Percentiles rank a stretch among this genome's conserved stretches.
These are phyloP conservation scores for Lichenothelia convexa DNA, from an alignment of 495 filamentous ascomycete species.

Conservation along the genomic window DNA sequence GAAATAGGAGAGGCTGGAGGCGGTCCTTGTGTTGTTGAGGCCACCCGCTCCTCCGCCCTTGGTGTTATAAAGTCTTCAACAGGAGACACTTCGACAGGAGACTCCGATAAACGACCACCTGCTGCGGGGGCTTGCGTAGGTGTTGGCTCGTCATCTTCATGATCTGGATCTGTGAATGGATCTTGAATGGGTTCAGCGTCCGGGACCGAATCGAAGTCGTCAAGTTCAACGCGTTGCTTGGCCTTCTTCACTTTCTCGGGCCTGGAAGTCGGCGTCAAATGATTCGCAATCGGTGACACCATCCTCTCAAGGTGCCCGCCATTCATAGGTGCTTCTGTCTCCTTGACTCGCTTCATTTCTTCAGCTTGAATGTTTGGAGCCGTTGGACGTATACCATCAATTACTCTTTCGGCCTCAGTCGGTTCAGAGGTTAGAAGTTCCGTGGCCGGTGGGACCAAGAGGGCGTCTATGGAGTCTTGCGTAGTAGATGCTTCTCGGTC, in stretches of 20 bases:
- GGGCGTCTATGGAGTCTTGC: neutral
- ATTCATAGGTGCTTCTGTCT: slow-evolving; percentile 1
- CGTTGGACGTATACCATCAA: neutral
- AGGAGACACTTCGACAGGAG: slow-evolving; percentile 51
- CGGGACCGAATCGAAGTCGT: slow-evolving; percentile 28
- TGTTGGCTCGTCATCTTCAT: slow-evolving; percentile 5
- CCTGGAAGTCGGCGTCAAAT: slow-evolving; percentile 17
- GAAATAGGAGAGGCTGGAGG: slow-evolving; percentile 20
- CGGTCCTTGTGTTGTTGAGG: slow-evolving; percentile 5
- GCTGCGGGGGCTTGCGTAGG: slow-evolving; percentile 11
- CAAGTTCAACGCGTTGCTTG: slow-evolving; percentile 25
- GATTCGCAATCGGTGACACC: slow-evolving; percentile 6
- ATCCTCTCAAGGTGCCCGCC: too few species aligned
- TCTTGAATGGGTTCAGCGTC: slow-evolving; percentile 17
- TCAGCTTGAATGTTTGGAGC: neutral
- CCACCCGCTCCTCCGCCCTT: slow-evolving; percentile 6
- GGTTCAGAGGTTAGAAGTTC: neutral
- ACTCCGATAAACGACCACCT: slow-evolving; percentile 47
- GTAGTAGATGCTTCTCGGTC: neutral
- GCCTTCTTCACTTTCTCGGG: slow-evolving; percentile 34
- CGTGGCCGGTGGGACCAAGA: neutral
- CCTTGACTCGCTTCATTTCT: neutral
- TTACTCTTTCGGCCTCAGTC: neutral
- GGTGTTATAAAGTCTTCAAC: slow-evolving; percentile 9
- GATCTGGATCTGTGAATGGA: slow-evolving; percentile 18